Evolutionary conservation across 2,329 filamentous ascomycete species (phyloP), one percentile per base, ranked within the genome.

Genomic region (Bipolaris bicolor): DNA sequence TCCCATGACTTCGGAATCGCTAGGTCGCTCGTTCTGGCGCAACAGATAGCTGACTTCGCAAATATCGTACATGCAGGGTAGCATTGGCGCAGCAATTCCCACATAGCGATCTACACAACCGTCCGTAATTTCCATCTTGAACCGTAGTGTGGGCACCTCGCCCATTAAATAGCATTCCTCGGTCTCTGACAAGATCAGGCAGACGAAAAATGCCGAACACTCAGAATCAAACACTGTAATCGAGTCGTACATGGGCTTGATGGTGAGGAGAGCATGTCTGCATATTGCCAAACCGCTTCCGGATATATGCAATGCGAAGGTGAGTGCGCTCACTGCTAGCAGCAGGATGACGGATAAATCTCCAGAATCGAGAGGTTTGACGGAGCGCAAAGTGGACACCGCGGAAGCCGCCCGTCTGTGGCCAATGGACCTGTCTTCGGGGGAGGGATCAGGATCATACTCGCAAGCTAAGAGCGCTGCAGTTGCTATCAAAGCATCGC

Each of bases 271-370:
- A 15, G 36, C 20, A 26, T 57, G 43, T 22, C 44, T 37, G 18
- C 49, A 53, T 16, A 57, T 57, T 4, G 45, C 22, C 10, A 53
- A 53, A 11, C 49, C 16, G 18, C 22, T 29, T 7, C 54, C 54
- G n/a, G 49, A 48, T 15, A 53, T 48, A n/a, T 57, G 49, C 15
- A 53, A 18, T 7, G 49, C 49, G 39, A 49, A 53, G 3, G 54
- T 57, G 49, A 57, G 16, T 29, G 54, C 54, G 44, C 54, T 57
- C 13, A 57, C 39, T 34, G 44, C 37, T 29, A 57, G 43, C 22
- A 57, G 36, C 22, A 57, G 20, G 7, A 53, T 24, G 18, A 44
- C 31, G 3, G 49, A 36, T 6, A 57, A 37, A n/a, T 53, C 54
- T 13, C 22, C 36, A 39, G 22, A 3, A 31, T 43, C 37, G 1